Base-by-base conservation (phyloP, 2,329 filamentous ascomycete species). In the Hymenoscyphus infarciens region DNA sequence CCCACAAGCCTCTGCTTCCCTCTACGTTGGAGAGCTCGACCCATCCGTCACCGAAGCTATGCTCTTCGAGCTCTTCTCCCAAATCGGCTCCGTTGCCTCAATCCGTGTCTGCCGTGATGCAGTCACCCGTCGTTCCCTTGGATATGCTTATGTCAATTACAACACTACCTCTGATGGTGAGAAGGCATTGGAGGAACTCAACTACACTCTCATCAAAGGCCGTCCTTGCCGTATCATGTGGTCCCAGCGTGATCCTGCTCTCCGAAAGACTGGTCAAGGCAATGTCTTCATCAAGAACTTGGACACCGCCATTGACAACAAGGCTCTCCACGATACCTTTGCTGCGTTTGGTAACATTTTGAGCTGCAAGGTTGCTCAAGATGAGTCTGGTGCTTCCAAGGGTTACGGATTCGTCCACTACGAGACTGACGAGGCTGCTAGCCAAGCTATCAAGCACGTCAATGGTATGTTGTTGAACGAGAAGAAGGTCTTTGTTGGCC, bases 211-310 rank as follows among this genome's bases (percentile, higher is more conserved):
- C 74, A 98, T 99, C 84, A 98, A 98, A 87, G 93, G 93, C 74
- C 92, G 91, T 76, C 94, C 95, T 65, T 99, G 95, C 90, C 94
- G 95, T 76, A 99, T 99, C 82, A 99, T 99, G 95, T 99, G 95
- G 95, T 99, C 95, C 69, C 95, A 99, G 86, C 95, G 95, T 79
- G 95, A 99, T 80, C 95, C 95, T 70, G 94, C 94, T 77, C 88
- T 99, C 74, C 95, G 95, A 83, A 99, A 99, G 89, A 99, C 92
- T 72, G 95, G 95, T 70, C 92, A 97, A 82, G 95, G 95, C 78
- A 99, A 99, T 77, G 94, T 99, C 74, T 99, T 99, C 86, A 99
- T 99, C 87, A 99, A 99, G 89, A 99, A 99, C 83, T 85, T 99
- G 70, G 95, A 99, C 79, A 89, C 89, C 71, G 95, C 95, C 73